Evolutionary conservation across 1,284 basidiomycete genomes (phyloP), one percentile per base, ranked within the genome.

Genomic region (Irpex rosettiformis): DNA sequence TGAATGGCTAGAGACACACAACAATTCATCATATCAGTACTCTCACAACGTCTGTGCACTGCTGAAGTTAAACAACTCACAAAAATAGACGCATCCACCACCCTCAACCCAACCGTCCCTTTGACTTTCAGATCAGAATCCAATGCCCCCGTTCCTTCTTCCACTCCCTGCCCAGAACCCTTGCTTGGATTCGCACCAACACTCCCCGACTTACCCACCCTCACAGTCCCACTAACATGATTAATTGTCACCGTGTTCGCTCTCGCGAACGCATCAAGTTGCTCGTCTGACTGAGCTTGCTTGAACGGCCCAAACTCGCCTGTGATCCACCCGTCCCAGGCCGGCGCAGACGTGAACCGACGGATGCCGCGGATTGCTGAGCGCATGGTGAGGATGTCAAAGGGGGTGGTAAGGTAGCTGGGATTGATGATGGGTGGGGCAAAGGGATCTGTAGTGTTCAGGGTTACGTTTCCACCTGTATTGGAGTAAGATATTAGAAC

Each of bases 181-280:
- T 16, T 37, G 33, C 33, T 37, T 37, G 11, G 33, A n/a, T n/a
- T n/a, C 6, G 11, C 21, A 22, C 43, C 43, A 6, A 37, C 6
- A 18, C 43, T 45, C n/a, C 43, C 43, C 21, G 43, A 18, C 43
- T 45, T 45, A 7, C 48, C 48, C 70, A 73, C 70, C 3, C 63
- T 48, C 5, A 65, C 69, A 16, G 69, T 70, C 2, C 66, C 64
- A 8, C 62, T 58, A 11, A 69, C 65, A 53, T 73, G 71, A 40
- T 65, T 60, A 33, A 70, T 58, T 4, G 66, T 70, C 29, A 63
- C 54, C 5, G 58, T 33, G 22, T 64, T 59, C 18, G 59, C 52
- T 27, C 67, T 54, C 3, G 57, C 59, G 30, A 59, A 67, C 1
- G 30, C 59, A 1, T 61, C 58, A 21, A 67, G 62, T 48, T 65